Base-by-base conservation (phyloP, 2,329 filamentous ascomycete genomes). In the Colletotrichum gloeosporioides region DNA sequence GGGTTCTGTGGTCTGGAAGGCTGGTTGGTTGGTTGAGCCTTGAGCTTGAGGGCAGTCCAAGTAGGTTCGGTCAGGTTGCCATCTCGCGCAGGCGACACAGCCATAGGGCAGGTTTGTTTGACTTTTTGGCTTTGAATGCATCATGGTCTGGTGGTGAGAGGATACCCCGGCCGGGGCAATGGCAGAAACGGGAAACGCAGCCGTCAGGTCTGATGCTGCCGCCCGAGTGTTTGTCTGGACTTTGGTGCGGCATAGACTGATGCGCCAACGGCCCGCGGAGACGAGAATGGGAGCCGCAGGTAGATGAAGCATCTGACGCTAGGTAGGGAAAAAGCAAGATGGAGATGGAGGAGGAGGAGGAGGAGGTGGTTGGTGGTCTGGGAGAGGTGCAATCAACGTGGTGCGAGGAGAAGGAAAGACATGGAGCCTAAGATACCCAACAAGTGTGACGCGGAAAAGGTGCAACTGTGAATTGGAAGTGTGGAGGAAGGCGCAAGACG, bases 91-190 rank as follows among this genome's bases (percentile, higher is more conserved):
- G 55, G 39, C 32, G 36, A 29, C 55, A 34, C 55, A 29, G 70
- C 57, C 65, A 69, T 59, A 74, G 59, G 71, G 66, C 67, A 39
- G 32, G 5, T 64, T 10, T 32, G 39, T 69, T 64, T 44, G 36
- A 63, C 57, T 70, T 69, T 74, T 25, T 32, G n/a, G 18, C 22
- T 49, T 57, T n/a, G 39, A 22, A 55, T 64, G 59, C 71, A 65
- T 64, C 44, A 29, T 59, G 22, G 32, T 22, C 34, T 22, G 62
- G 12, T 44, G 39, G 22, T 49, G 59, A 25, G 55, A 68, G 73
- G 69, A 59, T 76, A 73, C 57, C 73, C 73, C 65, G 36, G 69
- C 69, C 73, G 69, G 73, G 18, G 55, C 63, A 39, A 31, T 57
- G 8, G 44, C 69, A 76, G 64, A 73, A 76, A 34, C 8, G 25